Evolutionary conservation across 2,329 filamentous ascomycete species (phyloP), one percentile per base, ranked within the genome.

Genomic region (Colletotrichum salicis): DNA sequence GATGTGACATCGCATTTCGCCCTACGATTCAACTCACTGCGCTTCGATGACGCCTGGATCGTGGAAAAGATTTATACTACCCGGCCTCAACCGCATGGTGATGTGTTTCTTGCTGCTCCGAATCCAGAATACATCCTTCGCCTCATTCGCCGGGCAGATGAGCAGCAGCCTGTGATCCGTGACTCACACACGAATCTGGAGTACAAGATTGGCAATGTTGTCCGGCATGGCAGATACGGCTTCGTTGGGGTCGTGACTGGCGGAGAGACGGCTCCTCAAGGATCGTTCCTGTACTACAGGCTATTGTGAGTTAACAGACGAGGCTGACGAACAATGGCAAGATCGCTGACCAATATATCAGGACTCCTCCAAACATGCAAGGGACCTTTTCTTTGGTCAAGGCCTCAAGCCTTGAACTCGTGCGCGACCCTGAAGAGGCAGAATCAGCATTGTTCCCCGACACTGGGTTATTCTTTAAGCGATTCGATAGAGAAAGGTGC

Each of bases 401-500:
- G 48, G 64, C 73, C 22, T 65, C 66, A 15, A 74, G 70, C 33
- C 57, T 74, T 5, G 71, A 72, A 19, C 62, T 74, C n/a, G 62
- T 74, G 5, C 60, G 55, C 15, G 52, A 74, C 31, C 64, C 62
- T 12, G 61, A 70, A 1, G 51, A 68, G 24, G 73, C 57, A 12
- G n/a, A 59, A 29, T 66, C 31, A 86, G 88, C 0, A 82, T 87
- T 97, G 73, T 87, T 94, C 78, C 85, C 86, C 57, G 82, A 93
- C 75, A 94, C 95, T 3, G 96, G 96, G 0, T 92, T 92, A 76
- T 94, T 94, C 80, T 98, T 99, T 81, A 97, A 94, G 81, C 87
- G 94, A 54, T 98, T 95, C 86, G 94, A 98, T 81, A 78, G 80
- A 5, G 84, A 83, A 41, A 86, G 82, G 0, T 90, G 90, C 75